Percentiles rank a stretch among this genome's conserved stretches.
These are phyloP conservation scores for Haematococcus lacustris DNA, from an alignment of 139 green algal species.

Conservation along the genomic window DNA sequence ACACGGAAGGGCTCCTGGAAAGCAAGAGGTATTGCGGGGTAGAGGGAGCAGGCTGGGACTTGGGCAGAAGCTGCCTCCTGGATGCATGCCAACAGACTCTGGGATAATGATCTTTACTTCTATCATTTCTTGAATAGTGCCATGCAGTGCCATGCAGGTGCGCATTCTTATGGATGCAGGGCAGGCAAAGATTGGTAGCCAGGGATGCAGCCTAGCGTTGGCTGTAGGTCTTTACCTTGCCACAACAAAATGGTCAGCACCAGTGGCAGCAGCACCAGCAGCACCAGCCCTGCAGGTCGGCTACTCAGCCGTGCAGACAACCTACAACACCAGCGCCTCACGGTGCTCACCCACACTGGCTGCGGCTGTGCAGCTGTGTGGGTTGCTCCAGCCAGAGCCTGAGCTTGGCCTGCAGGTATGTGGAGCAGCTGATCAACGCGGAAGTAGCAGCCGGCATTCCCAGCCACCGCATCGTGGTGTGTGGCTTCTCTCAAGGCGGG, in stretches of 20 bases:
- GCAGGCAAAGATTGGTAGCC: neutral
- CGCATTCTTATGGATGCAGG: neutral
- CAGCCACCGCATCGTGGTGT: conserved; percentile 45
- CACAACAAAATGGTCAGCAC: neutral
- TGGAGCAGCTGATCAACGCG: conserved; percentile 40
- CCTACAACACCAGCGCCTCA: neutral
- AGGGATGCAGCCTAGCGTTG: neutral
- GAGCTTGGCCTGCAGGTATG: too few species aligned
- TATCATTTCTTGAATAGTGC: neutral
- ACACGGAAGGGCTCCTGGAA: conserved; percentile 45
- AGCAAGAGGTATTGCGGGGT: conserved; percentile 30
- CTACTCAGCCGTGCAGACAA: neutral
- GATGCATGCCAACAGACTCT: too few species aligned
- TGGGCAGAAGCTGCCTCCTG: too few species aligned
- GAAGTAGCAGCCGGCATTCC: conserved; percentile 46
- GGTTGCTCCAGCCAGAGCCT: too few species aligned
- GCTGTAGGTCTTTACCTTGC: neutral
- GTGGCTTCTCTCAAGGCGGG: conserved; percentile 73
- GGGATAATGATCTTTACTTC: too few species aligned
- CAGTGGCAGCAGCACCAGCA: neutral
- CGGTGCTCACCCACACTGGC: neutral
- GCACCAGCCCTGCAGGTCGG: neutral
- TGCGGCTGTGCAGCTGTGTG: too few species aligned
- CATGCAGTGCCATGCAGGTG: neutral
- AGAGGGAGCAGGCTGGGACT: neutral